Percentiles rank a stretch among this genome's conserved stretches.
Conservation (phyloP, 2,329 filamentous ascomycete species). For the Capronia epimyces region DNA sequence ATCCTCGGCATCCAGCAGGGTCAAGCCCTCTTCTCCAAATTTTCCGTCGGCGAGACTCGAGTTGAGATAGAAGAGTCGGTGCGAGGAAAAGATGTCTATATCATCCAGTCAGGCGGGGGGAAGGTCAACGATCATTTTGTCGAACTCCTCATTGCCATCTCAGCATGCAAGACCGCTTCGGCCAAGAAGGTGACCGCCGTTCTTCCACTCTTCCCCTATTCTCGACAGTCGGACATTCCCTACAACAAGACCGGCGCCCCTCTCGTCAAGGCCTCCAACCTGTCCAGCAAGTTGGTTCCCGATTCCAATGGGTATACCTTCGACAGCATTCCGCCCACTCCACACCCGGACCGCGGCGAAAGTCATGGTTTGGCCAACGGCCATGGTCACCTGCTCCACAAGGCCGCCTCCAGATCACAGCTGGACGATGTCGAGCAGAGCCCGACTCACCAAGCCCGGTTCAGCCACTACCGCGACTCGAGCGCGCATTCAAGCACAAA, state of each 20-base stretch:
- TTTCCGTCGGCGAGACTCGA: conserved; percentile 88
- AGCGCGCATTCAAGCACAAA: conserved; percentile 29
- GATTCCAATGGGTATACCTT: conserved; percentile 65
- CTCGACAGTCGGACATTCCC: conserved; percentile 88
- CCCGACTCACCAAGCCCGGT: conserved; percentile 39
- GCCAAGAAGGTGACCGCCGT: conserved; percentile 91
- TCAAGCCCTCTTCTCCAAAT: conserved; percentile 80
- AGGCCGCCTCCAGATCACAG: conserved; percentile 64
- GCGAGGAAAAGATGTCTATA: conserved; percentile 96
- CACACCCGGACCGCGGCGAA: conserved; percentile 64
- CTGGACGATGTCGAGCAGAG: conserved; percentile 52
- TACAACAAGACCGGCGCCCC: conserved; percentile 95
- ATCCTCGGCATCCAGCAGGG: conserved; percentile 81
- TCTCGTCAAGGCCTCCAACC: conserved; percentile 61
- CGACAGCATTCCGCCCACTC: conserved; percentile 84
- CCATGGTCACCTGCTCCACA: conserved; percentile 66
- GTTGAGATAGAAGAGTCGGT: conserved; percentile 96
- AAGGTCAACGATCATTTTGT: conserved; percentile 95
- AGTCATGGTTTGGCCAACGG: conserved; percentile 63
- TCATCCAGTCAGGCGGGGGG: conserved; percentile 88
- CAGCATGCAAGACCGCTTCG: conserved; percentile 92
- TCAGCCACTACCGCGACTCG: conserved; percentile 37
- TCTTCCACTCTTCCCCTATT: conserved; percentile 93
- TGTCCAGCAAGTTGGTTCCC: conserved; percentile 32
- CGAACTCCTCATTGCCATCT: conserved; percentile 95